Evolutionary conservation across 1,284 basidiomycete species (phyloP), one percentile per base, ranked within the genome.

Genomic region (Tylopilus sp.): DNA sequence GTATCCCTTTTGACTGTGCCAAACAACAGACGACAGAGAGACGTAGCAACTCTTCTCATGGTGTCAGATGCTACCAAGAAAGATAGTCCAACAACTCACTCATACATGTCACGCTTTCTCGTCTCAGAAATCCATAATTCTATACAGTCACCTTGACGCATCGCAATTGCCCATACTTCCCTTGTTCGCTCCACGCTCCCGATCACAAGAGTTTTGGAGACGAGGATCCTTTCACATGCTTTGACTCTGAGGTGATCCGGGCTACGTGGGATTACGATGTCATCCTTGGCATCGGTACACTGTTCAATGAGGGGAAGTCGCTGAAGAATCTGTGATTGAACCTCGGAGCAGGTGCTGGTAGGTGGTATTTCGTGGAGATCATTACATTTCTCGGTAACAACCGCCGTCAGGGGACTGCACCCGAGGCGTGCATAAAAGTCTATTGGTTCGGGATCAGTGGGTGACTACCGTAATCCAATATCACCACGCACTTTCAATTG

Each of bases 401-500:
- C n/a, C 1, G 39, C 15, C 2, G 46, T 51, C 20, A 51, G 2
- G 20, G 9, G 35, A 2, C 10, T 30, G 10, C 31, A 51, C 4
- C 50, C 50, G 3, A 51, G 39, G 2, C 28, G 37, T 6, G 20
- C 21, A 15, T 51, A 51, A 6, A 50, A 50, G 20, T 20, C 49
- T 50, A 28, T 31, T 21, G 18, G n/a, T 46, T 4, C 4, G 33
- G 11, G 8, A 2, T 28, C 11, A 48, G 24, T 21, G 18, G 40
- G 17, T 4, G 6, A 4, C 7, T 4, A 40, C 10, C 11, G 17
- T 34, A 9, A 9, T 10, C 6, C 26, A 4, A 11, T n/a, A n/a
- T 15, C 8, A n/a, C 7, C 6, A 50, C 49, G 6, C 7, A 50
- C 49, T 15, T n/a, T 50, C 49, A 2, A 50, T 18, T 18, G 12